These are phyloP conservation scores for Verbena officinalis DNA, from an alignment of 257 asterid species.

Conservation along the genomic window DNA sequence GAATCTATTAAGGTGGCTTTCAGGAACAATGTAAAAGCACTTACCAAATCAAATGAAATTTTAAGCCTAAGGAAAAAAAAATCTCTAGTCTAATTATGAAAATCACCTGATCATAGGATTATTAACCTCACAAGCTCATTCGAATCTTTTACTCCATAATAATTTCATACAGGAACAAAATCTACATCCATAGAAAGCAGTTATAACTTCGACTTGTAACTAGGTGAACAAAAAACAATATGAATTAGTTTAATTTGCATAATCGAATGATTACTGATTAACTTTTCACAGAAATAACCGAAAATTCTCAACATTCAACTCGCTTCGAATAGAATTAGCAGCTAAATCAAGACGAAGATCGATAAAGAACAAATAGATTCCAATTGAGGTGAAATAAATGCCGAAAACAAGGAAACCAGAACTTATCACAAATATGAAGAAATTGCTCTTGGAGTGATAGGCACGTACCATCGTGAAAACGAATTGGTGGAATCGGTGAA, in stretches of 20 bases:
- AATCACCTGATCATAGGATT: not conserved
- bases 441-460: not conserved
- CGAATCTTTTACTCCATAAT: not conserved
- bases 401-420: not conserved
- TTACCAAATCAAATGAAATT: constrained; percentile 19
- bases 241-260: not conserved
- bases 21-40: constrained; percentile 5
- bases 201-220: not conserved
- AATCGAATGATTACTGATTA: not conserved
- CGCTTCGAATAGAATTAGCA: constrained; percentile 8
- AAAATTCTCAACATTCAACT: constrained; percentile 12
- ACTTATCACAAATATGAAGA: not conserved
- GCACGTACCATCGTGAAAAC: constrained; percentile 35
- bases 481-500: constrained; percentile 10
- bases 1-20: constrained; percentile 2
- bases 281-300: not conserved
- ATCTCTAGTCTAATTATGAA: not conserved
- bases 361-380: not conserved
- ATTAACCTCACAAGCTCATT: constrained; percentile 4
- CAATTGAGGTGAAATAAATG: not conserved
- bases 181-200: constrained; percentile 17
- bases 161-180: not conserved
- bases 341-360: constrained; percentile 20
- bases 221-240: not conserved
- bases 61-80: not conserved